Conservation (phyloP, 352 stramenopile genomes). For the Globisporangium lucens region DNA sequence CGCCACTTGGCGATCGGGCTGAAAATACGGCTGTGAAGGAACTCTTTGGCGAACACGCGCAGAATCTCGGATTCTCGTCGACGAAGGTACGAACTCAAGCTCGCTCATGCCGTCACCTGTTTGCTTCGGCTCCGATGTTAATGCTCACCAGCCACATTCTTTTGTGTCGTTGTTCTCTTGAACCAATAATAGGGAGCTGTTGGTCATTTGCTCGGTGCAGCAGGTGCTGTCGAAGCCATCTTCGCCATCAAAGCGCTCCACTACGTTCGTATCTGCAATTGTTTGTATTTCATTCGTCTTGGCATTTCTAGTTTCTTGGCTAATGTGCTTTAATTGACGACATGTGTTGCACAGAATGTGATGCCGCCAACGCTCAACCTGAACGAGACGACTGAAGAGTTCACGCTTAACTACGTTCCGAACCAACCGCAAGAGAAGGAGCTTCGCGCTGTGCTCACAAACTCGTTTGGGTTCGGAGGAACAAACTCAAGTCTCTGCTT, state of each 20-base stretch:
- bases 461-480: constrained; percentile 98
- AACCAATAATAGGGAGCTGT: constrained; percentile 80
- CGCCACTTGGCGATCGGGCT: constrained; percentile 94
- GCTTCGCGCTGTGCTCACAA: constrained; percentile 85
- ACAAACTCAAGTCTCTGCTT: constrained; percentile 92
- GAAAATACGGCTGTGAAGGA: constrained; percentile 91
- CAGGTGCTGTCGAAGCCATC: constrained; percentile 95
- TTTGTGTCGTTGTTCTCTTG: neutral
- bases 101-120: neutral
- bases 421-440: constrained; percentile 66
- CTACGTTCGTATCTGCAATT: constrained; percentile 42
- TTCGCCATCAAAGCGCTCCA: constrained; percentile 93
- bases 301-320: neutral
- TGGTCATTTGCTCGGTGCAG: constrained; percentile 94
- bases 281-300: neutral
- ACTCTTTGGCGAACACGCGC: constrained; percentile 65
- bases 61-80: constrained; percentile 66
- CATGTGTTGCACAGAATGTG: constrained; percentile 46
- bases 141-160: neutral
- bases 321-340: constrained; percentile 2
- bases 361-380: constrained; percentile 96
- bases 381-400: constrained; percentile 57
- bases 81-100: constrained; percentile 51
- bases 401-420: constrained; percentile 86
- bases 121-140: neutral